Evolutionary conservation across 2,329 filamentous ascomycete species (phyloP), one percentile per base, ranked within the genome.

Genomic region (Talaromyces piceae): DNA sequence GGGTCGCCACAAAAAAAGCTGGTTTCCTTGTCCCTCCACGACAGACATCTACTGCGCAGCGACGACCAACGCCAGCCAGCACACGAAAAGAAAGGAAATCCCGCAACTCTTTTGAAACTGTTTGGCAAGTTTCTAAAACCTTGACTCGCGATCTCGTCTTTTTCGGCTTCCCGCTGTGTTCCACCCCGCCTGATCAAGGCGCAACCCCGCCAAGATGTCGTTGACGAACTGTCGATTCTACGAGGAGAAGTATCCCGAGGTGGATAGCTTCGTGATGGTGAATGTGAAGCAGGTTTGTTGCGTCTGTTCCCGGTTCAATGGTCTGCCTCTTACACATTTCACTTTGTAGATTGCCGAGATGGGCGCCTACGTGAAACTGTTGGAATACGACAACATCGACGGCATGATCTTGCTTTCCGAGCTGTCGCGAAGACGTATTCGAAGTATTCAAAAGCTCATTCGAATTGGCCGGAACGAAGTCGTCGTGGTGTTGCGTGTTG

Each of bases 221-320:
- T 83, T 95, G 78, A 93, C 88, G 70, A 95, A 95, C 77, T 95
- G 88, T 75, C 89, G 90, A 66, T 96, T 94, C 75, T 96, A 95
- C 73, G 90, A 95, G 80, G 89, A 95, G 77, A 95, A 95, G 75
- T 96, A 87, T 67, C 90, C 90, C 54, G 93, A 97, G 80, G 91
- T 98, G 70, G 93, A 98, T 76, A 95, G 89, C 80, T 97, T 96
- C 76, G 94, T 98, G 70, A 98, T 98, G 93, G 93, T 98, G 71
- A 98, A 97, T 74, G 93, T 97, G 65, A 95, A 95, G 82, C 90
- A 95, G 84, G 87, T 91, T 69, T 41, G 66, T 51, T 30, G 13
- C n/a, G 23, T 27, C 20, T 1, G 25, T 4, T 28, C 23, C 4
- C 3, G 25, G n/a, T 28, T 43, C 5, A n/a, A 16, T 25, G 11